Evolutionary conservation across 1,139 yeast species (phyloP).

Genomic region (Blastobotrys buckinghamii): DNA sequence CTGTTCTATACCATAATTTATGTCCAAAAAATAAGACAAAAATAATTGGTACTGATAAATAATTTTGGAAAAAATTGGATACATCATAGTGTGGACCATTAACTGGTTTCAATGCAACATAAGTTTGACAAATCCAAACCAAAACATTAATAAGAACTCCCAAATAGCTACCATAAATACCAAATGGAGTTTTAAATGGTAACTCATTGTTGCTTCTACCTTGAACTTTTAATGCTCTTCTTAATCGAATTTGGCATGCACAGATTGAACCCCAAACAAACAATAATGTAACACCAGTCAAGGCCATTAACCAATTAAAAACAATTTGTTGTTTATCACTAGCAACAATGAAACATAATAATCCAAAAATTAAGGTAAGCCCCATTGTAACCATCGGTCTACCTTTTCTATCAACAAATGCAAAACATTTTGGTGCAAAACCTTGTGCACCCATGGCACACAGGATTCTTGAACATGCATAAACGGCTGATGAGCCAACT

Average conservation of each 20-base stretch:
- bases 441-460: conserved; percentile 82
- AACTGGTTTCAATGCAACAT: conserved; percentile 70
- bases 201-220: conserved; percentile 63
- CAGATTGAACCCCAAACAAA: conserved; percentile 83
- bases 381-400: conserved; percentile 67
- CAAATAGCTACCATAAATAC: conserved; percentile 60
- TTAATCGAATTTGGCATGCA: conserved; percentile 70
- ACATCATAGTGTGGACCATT: conserved; percentile 39
- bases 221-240: conserved; percentile 62
- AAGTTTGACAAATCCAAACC: conserved; percentile 73
- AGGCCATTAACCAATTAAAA: conserved; percentile 77
- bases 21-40: conserved; percentile 45
- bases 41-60: conserved; percentile 50
- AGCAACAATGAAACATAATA: conserved; percentile 61
- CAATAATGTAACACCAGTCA: conserved; percentile 77
- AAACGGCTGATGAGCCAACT: conserved; percentile 71
- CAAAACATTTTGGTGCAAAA: conserved; percentile 66
- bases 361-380: conserved; percentile 55
- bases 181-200: conserved; percentile 63
- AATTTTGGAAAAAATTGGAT: conserved; percentile 44
- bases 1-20: conserved; percentile 43
- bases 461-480: conserved; percentile 75
- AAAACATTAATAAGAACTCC: conserved; percentile 57
- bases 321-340: conserved; percentile 62
- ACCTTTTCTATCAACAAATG: conserved; percentile 68